Evolutionary conservation across 108 stramenopile genomes (phyloP), one percentile per base, ranked within the genome.

Genomic region (Pseudonitzschia pungens): DNA sequence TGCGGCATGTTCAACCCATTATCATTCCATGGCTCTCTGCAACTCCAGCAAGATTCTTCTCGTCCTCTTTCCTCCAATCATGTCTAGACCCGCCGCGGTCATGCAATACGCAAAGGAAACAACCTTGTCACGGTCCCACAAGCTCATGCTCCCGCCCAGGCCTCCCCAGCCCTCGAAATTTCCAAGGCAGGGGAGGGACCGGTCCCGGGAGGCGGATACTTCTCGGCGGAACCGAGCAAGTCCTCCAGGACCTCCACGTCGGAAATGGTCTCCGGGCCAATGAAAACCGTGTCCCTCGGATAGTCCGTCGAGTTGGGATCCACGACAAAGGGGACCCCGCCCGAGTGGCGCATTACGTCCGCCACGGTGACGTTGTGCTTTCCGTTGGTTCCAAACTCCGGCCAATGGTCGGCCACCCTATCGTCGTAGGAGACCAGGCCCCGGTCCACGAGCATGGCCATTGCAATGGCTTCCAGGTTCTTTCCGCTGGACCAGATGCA

Each of bases 361-460:
- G 50, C 50, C 10, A 51, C 50, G 50, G 50, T 51, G 9, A 51
- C n/a, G 3, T 51, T 9, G 3, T 51, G 7, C 50, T 51, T 51
- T n/a, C 50, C 50, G 50, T 51, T 51, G 16, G 50, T n/a, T 16
- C 50, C 50, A 51, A 51, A 51, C n/a, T 51, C 50, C n/a, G 50
- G 50, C 50, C 50, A 51, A 10, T 51, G 50, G 7, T 51, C n/a
- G 50, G 50, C 1, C 3, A 51, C 50, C 50, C 4, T n/a, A n/a
- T 51, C 50, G 9, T 51, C 50, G 50, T 51, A 51, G 50, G 20
- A 1, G 9, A 51, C 20, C n/a, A 51, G 9, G 10, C 50, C 50
- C 50, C 50, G 16, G 50, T 51, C 50, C 20, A 51, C 50, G n/a
- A 51, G 50, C 50, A 51, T 51, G 50, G 50, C 50, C 3, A 51